Conservation (phyloP, 768 basidiomycete species). For the Thelephora aurantiotincta region DNA sequence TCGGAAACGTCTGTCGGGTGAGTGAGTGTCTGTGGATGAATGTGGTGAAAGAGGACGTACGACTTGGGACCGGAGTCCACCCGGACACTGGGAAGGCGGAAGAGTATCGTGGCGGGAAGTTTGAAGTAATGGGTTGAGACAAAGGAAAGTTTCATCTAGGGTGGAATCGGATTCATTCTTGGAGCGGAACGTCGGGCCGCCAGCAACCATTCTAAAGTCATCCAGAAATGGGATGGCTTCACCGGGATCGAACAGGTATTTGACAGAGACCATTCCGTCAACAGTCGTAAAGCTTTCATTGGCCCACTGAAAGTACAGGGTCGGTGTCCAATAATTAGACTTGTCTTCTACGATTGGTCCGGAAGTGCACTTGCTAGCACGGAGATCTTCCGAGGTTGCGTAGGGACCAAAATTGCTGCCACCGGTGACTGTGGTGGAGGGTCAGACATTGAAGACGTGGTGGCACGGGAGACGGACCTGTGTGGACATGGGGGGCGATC, state of each 20-base stretch:
- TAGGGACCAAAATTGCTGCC: conserved; percentile 10
- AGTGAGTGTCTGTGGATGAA: not conserved
- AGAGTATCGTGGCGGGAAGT: conserved; percentile 12
- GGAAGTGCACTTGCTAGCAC: conserved; percentile 10
- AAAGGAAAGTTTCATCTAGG: conserved; percentile 13
- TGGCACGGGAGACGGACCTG: conserved; percentile 1
- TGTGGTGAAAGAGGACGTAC: conserved; percentile 1
- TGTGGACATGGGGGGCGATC: conserved; percentile 9
- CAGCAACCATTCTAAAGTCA: conserved; percentile 12
- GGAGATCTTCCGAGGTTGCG: conserved; percentile 7
- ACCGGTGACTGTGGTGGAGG: conserved; percentile 7
- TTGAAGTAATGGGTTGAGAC: conserved; percentile 20
- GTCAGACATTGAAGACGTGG: not conserved
- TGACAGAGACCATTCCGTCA: conserved; percentile 1
- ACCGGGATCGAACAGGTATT: conserved; percentile 2
- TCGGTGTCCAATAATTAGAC: conserved; percentile 15
- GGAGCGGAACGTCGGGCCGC: conserved; percentile 13
- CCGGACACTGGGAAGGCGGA: conserved; percentile 9
- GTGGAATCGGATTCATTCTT: conserved; percentile 9
- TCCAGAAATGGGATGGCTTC: conserved; percentile 9
- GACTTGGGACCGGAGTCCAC: conserved; percentile 11
- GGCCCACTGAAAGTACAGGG: conserved; percentile 3
- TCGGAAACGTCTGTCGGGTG: conserved; percentile 14
- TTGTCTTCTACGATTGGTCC: conserved; percentile 11
- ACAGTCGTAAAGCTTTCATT: conserved; percentile 3